Conservation (phyloP, 441 rosid species). For the Populus hybrid region DNA sequence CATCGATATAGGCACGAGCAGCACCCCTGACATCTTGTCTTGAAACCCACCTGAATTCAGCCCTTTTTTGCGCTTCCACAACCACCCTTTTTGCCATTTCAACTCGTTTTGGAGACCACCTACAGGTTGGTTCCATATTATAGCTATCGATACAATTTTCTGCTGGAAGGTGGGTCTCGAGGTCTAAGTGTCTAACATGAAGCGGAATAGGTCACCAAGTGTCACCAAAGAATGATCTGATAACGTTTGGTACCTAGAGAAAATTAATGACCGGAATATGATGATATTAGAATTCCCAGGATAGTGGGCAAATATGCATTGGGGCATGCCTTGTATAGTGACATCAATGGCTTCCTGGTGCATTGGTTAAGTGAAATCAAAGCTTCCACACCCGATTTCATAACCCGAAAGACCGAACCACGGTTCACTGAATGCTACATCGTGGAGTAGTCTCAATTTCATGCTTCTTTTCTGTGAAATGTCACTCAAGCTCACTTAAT, state of each 20-base stretch:
- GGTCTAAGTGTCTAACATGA: slow-evolving; percentile 76
- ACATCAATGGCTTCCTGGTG: slow-evolving; percentile 65
- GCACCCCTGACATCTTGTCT: slow-evolving; percentile 92
- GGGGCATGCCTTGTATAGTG: slow-evolving; percentile 56
- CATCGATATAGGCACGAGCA: slow-evolving; percentile 80
- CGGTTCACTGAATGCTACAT: slow-evolving; percentile 61
- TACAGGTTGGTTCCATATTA: slow-evolving; percentile 46
- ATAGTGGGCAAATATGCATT: slow-evolving; percentile 45
- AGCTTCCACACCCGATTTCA: slow-evolving; percentile 65
- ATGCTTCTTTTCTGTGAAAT: slow-evolving; percentile 63
- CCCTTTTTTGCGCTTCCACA: slow-evolving; percentile 63
- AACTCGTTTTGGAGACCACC: slow-evolving; percentile 86
- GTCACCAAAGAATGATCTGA: slow-evolving; percentile 54
- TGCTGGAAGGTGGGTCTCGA: slow-evolving; percentile 52
- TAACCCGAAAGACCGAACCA: slow-evolving; percentile 93
- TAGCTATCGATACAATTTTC: slow-evolving; percentile 36
- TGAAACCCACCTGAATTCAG: slow-evolving; percentile 68
- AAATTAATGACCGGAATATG: slow-evolving; percentile 54
- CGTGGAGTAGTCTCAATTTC: slow-evolving; percentile 72
- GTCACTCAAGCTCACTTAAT: slow-evolving; percentile 71
- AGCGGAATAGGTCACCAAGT: slow-evolving; percentile 66
- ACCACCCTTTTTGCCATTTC: slow-evolving; percentile 85
- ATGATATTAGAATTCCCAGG: slow-evolving; percentile 32
- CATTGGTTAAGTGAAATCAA: slow-evolving; percentile 55
- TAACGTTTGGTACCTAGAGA: slow-evolving; percentile 68